These are phyloP conservation scores for Solanum commersonii DNA, from an alignment of 257 asterid species.

Conservation along the genomic window DNA sequence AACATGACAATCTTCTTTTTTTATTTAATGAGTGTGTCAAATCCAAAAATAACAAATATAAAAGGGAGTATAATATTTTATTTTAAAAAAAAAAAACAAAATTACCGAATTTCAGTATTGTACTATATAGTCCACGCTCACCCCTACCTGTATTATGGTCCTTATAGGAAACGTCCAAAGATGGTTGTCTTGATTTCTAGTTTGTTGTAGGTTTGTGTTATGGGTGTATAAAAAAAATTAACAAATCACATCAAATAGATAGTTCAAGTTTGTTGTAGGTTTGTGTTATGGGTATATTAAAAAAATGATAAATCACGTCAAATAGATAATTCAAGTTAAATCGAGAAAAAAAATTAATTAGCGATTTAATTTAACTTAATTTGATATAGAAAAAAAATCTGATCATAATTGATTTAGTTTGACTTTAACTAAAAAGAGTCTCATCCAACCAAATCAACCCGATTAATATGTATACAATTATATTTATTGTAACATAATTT, in stretches of 20 bases:
- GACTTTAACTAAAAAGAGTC: not conserved
- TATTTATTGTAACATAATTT: not conserved
- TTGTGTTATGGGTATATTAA: not conserved
- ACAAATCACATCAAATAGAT: too few species aligned
- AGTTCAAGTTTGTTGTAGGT: not conserved
- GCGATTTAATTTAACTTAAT: not conserved
- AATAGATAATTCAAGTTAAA: too few species aligned
- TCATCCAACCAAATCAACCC: not conserved
- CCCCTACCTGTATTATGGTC: not conserved
- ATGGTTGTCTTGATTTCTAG: not conserved
- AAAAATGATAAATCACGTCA: not conserved
- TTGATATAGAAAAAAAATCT: too few species aligned
- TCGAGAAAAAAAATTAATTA: too few species aligned
- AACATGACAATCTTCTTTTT: too few species aligned
- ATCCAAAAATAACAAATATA: too few species aligned
- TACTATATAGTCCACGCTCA: not conserved
- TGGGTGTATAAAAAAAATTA: too few species aligned
- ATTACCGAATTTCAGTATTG: not conserved
- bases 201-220: not conserved
- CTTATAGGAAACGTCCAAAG: not conserved
- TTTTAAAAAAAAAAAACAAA: too few species aligned
- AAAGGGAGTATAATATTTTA: too few species aligned
- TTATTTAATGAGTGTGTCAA: too few species aligned
- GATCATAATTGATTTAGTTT: too few species aligned
- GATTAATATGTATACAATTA: not conserved